phyloP scores from a whole-genome alignment of 2,329 filamentous ascomycete species.

The Fusarium miscanthi region DNA sequence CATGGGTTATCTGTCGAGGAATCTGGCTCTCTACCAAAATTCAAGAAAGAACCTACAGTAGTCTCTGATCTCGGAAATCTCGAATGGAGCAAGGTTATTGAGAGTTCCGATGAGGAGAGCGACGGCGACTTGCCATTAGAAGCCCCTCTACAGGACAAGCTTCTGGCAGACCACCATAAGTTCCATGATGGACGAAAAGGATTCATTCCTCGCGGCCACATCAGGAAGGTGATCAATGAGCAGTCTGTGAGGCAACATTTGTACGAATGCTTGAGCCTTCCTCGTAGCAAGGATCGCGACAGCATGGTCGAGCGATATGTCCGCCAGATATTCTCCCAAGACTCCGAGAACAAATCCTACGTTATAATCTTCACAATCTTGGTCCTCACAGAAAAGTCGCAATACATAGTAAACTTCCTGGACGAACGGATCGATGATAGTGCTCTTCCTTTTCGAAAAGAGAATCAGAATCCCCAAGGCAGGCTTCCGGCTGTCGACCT shows the following conservation, averaged over 20 bases:
- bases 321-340: not conserved
- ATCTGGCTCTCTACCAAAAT: no score
- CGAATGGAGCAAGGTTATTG: not conserved
- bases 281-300: not conserved
- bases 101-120: not conserved
- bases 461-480: not conserved
- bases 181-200: not conserved
- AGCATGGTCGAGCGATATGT: not conserved
- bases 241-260: not conserved
- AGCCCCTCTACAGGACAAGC: not conserved
- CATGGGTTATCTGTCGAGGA: not conserved
- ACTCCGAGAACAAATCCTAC: not conserved
- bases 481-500: not conserved
- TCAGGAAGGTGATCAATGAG: not conserved
- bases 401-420: not conserved
- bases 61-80: not conserved
- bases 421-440: not conserved
- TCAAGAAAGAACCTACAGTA: not conserved
- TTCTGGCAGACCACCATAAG: slow-evolving; percentile 2
- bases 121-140: not conserved
- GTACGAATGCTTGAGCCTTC: not conserved
- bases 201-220: slow-evolving; percentile 2
- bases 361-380: not conserved
- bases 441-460: not conserved
- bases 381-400: not conserved